Evolutionary conservation across 306 rosid species (phyloP).

Genomic region (Carpinus viminea): DNA sequence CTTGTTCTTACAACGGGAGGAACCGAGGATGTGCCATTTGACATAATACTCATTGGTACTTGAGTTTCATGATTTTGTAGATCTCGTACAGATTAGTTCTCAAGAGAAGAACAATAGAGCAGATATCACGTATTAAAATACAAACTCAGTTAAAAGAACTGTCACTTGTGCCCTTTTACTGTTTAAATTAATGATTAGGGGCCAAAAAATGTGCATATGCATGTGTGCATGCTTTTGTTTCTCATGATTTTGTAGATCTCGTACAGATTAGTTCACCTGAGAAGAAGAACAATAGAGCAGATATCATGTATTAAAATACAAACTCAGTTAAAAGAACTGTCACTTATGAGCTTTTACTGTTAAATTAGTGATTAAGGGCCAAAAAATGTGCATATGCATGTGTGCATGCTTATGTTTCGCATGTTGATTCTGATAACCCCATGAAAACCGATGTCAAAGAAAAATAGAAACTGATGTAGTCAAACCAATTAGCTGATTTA

Average conservation of each 20-base stretch:
- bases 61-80: too few relatives aligned
- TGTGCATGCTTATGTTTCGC: background rate
- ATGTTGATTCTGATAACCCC: background rate
- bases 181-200: background rate
- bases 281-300: background rate
- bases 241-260: too few relatives aligned
- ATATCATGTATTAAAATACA: background rate
- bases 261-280: background rate
- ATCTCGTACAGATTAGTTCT: background rate
- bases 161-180: background rate
- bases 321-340: background rate
- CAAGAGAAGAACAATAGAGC: background rate
- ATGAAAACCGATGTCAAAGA: background rate
- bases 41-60: too few relatives aligned
- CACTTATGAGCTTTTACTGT: background rate
- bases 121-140: background rate
- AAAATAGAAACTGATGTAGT: constrained; percentile 2
- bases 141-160: background rate
- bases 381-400: background rate
- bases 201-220: background rate
- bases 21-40: too few relatives aligned
- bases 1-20: too few relatives aligned
- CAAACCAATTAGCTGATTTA: background rate
- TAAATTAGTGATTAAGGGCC: background rate
- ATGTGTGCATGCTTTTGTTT: background rate